These are phyloP conservation scores for Eucalyptus tenuipes DNA, from an alignment of 345 rosid genomes.

Conservation along the genomic window DNA sequence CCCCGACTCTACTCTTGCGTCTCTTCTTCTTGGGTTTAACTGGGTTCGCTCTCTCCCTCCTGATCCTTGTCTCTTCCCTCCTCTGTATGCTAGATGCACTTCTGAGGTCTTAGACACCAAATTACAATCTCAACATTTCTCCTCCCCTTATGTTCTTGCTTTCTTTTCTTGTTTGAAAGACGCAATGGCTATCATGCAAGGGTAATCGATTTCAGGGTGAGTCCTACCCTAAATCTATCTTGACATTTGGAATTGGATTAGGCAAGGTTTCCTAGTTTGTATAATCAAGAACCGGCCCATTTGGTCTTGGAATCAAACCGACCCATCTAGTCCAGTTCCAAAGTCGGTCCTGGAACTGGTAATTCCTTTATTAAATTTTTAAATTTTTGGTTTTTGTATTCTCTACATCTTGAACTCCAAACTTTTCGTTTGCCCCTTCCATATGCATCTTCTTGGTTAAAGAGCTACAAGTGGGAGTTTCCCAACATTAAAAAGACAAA, in stretches of 20 bases:
- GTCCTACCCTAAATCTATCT: rapidly evolving
- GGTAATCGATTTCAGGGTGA: rapidly evolving
- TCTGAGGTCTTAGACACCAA: neutral
- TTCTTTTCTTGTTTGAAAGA: neutral
- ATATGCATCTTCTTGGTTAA: neutral
- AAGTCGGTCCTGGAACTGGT: rapidly evolving
- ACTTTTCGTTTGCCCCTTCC: neutral
- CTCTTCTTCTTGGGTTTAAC: constrained; percentile 67
- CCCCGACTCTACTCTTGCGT: constrained; percentile 33
- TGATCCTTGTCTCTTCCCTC: neutral
- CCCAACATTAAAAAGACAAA: neutral
- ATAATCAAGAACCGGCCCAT: rapidly evolving
- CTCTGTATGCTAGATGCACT: neutral
- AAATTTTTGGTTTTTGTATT: neutral
- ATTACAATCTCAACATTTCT: neutral
- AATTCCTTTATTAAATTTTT: neutral
- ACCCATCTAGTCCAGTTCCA: rapidly evolving
- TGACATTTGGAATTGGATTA: rapidly evolving
- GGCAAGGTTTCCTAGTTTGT: neutral
- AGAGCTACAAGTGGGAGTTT: neutral
- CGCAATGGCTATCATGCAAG: rapidly evolving
- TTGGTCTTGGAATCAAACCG: neutral
- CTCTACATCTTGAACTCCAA: neutral
- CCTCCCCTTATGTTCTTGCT: neutral
- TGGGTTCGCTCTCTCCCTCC: constrained; percentile 28